phyloP scores from a whole-genome alignment of 179 eudicot species.

The Beta macrorhiza region DNA sequence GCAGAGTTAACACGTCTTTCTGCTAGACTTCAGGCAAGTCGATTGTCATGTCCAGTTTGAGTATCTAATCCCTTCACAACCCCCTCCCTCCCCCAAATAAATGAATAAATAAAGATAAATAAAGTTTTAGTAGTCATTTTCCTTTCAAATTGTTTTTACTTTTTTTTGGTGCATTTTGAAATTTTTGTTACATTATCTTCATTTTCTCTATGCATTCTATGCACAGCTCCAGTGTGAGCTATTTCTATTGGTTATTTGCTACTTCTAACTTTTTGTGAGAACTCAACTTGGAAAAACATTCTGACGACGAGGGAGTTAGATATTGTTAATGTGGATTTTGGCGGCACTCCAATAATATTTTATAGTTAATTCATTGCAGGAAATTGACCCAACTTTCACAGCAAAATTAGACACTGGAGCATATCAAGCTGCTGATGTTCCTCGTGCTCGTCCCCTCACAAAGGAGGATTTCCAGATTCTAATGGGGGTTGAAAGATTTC shows the following conservation, averaged over 20 bases:
- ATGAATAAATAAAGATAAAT: not conserved
- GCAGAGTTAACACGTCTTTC: slow-evolving; percentile 74
- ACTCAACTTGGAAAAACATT: not conserved
- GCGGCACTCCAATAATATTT: slow-evolving; percentile 1
- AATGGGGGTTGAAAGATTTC: slow-evolving; percentile 86
- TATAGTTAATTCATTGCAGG: slow-evolving; percentile 44
- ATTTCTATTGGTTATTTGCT: too few relatives aligned
- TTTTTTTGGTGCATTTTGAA: not conserved
- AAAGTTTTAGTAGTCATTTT: not conserved
- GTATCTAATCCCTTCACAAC: not conserved
- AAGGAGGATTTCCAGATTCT: slow-evolving; percentile 86
- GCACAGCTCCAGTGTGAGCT: too few relatives aligned
- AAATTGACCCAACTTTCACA: slow-evolving; percentile 79
- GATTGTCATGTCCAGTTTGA: not conserved
- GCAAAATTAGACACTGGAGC: slow-evolving; percentile 55
- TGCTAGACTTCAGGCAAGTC: slow-evolving; percentile 70
- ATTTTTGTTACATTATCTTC: not conserved
- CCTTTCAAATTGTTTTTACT: not conserved
- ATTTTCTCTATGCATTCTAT: not conserved
- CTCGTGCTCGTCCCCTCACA: slow-evolving; percentile 69
- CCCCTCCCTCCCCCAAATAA: too few relatives aligned
- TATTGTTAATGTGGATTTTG: not conserved
- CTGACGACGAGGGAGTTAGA: not conserved
- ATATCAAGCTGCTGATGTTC: slow-evolving; percentile 49
- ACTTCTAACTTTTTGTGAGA: not conserved